Percentiles rank a stretch among this genome's conserved stretches.
Evolutionary conservation across 352 stramenopile genomes (phyloP).

Genomic region (Phytophthora sp.): DNA sequence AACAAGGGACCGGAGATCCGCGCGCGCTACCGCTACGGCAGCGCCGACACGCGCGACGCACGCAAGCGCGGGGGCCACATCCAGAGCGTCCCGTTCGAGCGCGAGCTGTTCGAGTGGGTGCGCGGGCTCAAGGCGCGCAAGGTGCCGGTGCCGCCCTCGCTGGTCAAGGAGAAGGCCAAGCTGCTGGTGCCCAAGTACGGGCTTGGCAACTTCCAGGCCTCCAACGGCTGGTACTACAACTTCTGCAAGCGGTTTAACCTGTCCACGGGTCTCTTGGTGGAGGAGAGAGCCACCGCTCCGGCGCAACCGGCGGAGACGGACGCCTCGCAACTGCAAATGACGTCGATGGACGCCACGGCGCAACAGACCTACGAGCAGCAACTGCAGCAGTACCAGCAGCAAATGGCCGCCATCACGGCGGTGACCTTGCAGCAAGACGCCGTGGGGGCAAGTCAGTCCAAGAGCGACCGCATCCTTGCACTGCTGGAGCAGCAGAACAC

Average conservation of each 20-base stretch:
- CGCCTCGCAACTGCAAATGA: conserved; percentile 21
- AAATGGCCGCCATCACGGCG: conserved; percentile 22
- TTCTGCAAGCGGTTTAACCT: conserved; percentile 54
- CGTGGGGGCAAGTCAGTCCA: conserved; percentile 4
- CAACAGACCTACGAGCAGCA: conserved; percentile 32
- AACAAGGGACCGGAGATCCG: conserved; percentile 43
- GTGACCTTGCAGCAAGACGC: conserved; percentile 6
- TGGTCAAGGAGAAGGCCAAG: conserved; percentile 60
- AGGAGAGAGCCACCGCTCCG: conserved; percentile 22
- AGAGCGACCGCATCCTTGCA: conserved; percentile 42
- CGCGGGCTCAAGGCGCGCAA: conserved; percentile 48
- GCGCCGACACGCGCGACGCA: conserved; percentile 38
- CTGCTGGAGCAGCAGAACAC: conserved; percentile 43
- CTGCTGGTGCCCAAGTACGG: conserved; percentile 54
- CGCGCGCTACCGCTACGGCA: conserved; percentile 49
- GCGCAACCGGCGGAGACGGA: conserved; percentile 2
- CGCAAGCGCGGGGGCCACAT: conserved; percentile 45
- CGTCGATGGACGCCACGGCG: conserved; percentile 3
- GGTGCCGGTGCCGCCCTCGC: conserved; percentile 49
- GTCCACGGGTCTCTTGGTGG: conserved; percentile 31
- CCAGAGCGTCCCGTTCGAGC: conserved; percentile 46
- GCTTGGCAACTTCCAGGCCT: conserved; percentile 48
- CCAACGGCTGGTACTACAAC: conserved; percentile 64
- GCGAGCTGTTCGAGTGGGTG: conserved; percentile 54
- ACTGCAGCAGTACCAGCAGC: conserved; percentile 38